These are phyloP conservation scores for Tuber magnatum DNA, from an alignment of 495 filamentous ascomycete species.

Conservation along the genomic window DNA sequence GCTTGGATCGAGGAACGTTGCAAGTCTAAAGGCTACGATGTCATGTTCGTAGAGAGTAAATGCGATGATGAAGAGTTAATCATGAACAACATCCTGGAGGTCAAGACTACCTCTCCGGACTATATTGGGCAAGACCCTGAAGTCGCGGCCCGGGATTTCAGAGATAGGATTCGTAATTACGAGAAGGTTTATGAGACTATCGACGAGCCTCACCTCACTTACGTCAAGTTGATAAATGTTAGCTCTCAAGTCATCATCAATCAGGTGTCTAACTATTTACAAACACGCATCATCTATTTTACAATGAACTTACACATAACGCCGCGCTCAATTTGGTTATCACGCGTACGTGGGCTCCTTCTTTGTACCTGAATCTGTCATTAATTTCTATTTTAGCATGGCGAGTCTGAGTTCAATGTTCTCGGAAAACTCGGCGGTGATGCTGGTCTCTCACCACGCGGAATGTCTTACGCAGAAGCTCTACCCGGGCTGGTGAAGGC, in stretches of 20 bases:
- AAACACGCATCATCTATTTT: constrained; percentile 93
- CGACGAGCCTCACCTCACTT: constrained; percentile 76
- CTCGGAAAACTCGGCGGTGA: constrained; percentile 85
- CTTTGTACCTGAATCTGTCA: background rate
- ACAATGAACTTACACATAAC: constrained; percentile 97
- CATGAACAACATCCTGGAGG: constrained; percentile 94
- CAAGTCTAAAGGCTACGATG: constrained; percentile 66
- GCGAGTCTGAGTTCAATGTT: constrained; percentile 87
- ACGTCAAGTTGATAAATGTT: constrained; percentile 95
- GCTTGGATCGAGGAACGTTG: constrained; percentile 82
- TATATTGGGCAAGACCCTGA: constrained; percentile 93
- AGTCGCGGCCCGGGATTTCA: constrained; percentile 78
- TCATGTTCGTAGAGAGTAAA: constrained; percentile 88
- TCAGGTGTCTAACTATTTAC: constrained; percentile 89
- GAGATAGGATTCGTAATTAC: constrained; percentile 89
- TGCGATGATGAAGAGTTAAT: constrained; percentile 92
- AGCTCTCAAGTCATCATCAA: constrained; percentile 94
- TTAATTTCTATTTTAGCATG: constrained; percentile 56
- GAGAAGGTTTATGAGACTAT: constrained; percentile 93
- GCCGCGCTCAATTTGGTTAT: constrained; percentile 95
- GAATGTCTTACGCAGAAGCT: constrained; percentile 73
- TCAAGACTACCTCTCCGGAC: constrained; percentile 93
- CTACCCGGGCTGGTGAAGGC: constrained; percentile 72
- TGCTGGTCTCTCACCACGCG: constrained; percentile 74
- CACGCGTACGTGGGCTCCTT: constrained; percentile 57